Conservation (phyloP, 805 yeast species). For the Diddensiella transvaalensis region DNA sequence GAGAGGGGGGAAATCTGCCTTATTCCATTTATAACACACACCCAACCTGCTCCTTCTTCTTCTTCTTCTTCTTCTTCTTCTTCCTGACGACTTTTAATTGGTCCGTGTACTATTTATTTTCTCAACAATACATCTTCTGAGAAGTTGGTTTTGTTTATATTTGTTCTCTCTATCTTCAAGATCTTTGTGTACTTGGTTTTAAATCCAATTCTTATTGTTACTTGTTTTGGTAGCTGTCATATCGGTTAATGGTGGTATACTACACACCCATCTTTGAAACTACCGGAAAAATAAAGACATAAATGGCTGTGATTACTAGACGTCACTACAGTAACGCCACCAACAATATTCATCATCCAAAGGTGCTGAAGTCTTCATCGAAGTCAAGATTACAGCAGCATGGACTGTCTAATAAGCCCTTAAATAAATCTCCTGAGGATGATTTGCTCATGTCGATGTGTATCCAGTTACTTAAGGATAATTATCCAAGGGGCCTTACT, state of each 20-base stretch:
- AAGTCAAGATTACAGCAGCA: background rate
- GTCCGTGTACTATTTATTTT: no score
- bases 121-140: no score
- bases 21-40: no score
- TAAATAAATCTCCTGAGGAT: slow-evolving; percentile 11
- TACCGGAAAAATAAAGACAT: no score
- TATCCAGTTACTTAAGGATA: slow-evolving; percentile 22
- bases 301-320: slow-evolving; percentile 2
- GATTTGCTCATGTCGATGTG: slow-evolving; percentile 26
- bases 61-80: no score
- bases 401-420: background rate
- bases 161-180: no score
- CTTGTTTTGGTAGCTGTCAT: background rate
- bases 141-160: no score
- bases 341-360: background rate
- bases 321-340: slow-evolving; percentile 5
- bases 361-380: background rate
- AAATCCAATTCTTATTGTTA: background rate
- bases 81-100: no score
- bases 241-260: background rate
- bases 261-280: no score
- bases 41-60: background rate
- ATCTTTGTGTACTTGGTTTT: no score
- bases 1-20: no score
- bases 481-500: slow-evolving; percentile 29